Base-by-base conservation (phyloP, 176 grass and related monocot genomes). In the Raddia guianensis region DNA sequence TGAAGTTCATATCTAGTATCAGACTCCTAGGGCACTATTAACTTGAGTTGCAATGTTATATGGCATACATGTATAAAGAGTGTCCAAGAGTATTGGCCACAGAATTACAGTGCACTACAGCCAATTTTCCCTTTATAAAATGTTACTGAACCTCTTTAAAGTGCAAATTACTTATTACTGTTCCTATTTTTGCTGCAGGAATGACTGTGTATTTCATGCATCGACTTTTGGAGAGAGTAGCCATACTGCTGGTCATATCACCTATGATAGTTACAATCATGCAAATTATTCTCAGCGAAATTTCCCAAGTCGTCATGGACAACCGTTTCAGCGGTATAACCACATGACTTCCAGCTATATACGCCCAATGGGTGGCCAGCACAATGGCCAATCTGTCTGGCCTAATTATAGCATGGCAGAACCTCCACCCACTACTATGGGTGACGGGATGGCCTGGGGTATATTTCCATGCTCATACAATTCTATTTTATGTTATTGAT, bases 381-480 rank as follows among this genome's bases (percentile, higher is more conserved):
- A 89, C 61, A 87, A 84, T 82, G 86, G 72, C 45, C 92, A 50
- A 64, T 51, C 88, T 89, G 68, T 47, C 44, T 79, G 74, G 82
- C 59, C 86, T 81, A 87, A 80, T 65, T 89, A 98, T 90, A 78
- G 68, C 71, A 81, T 86, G 67, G 66, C 80, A 76, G 90, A 95
- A 83, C 79, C 82, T 77, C 78, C 91, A 60, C 81, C 90, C 21
- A 74, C 80, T 74, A 55, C 69, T 12, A 74, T 90, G 48, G 75
- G 58, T 86, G 91, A 95, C 11, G 72, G 74, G 79, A 86, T 91
- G 85, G 81, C 86, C 56, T 92, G 97, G 91, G 91, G 91, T 93
- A 86, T 86, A 63, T 90, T 83, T 76, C 37, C 15, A 34, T 65
- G 58, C 33, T 91, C 33, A 3, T 76, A 21, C 62, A 54, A 11